phyloP scores from a whole-genome alignment of 2,329 filamentous ascomycete species.

The Fusarium concolor region DNA sequence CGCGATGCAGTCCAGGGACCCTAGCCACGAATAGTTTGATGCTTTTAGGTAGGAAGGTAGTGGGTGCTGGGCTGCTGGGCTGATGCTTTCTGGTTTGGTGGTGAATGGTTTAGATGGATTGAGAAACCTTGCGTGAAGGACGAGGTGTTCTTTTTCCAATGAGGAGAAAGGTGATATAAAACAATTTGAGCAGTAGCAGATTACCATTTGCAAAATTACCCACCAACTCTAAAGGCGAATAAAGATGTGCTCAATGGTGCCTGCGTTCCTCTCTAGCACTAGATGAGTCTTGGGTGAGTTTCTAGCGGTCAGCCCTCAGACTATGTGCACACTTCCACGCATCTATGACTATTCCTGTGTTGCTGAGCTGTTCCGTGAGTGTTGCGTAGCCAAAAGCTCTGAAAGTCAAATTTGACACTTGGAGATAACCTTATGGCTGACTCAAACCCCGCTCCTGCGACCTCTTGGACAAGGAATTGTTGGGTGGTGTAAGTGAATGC shows the following conservation, averaged over 20 bases:
- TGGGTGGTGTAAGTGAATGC: slow-evolving; percentile 8
- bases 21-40: slow-evolving; percentile 15
- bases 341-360: slow-evolving; percentile 11
- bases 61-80: not conserved
- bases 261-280: not conserved
- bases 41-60: not conserved
- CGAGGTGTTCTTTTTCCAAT: not conserved
- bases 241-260: slow-evolving; percentile 2
- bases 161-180: not conserved
- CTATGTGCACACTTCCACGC: slow-evolving; percentile 11
- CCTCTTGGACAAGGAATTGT: not conserved
- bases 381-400: not conserved
- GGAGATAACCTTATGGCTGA: slow-evolving; percentile 6
- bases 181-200: not conserved
- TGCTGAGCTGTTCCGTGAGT: not conserved
- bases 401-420: slow-evolving; percentile 6
- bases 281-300: slow-evolving; percentile 3
- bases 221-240: slow-evolving; percentile 1
- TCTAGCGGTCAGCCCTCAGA: slow-evolving; percentile 7
- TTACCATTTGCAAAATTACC: not conserved
- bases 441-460: slow-evolving; percentile 1
- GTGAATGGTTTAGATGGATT: not conserved
- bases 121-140: not conserved
- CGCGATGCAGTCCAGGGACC: slow-evolving; percentile 23
- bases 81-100: not conserved